phyloP scores from a whole-genome alignment of 2,329 filamentous ascomycete genomes.

The Cordyceps fumosorosea region DNA sequence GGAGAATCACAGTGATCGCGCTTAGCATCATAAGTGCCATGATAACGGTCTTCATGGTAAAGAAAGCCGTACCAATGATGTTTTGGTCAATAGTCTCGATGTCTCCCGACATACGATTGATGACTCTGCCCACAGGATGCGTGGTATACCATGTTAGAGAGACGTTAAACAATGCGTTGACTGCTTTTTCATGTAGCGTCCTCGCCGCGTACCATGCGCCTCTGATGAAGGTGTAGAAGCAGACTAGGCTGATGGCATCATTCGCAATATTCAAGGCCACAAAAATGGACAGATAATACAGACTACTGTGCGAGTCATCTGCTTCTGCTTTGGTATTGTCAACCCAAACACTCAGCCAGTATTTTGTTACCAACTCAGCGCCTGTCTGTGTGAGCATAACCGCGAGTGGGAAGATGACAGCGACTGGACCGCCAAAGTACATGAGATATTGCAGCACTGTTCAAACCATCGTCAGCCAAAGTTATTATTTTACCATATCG shows the following conservation, averaged over 20 bases:
- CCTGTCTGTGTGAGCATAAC: slow-evolving; percentile 34
- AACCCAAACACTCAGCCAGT: slow-evolving; percentile 49
- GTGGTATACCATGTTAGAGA: slow-evolving; percentile 52
- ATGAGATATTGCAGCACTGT: slow-evolving; percentile 43
- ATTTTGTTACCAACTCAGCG: slow-evolving; percentile 33
- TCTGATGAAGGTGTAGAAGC: slow-evolving; percentile 40
- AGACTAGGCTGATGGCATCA: slow-evolving; percentile 34
- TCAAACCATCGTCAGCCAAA: neutral
- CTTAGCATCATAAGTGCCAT: slow-evolving; percentile 39
- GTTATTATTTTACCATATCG: slow-evolving; percentile 14
- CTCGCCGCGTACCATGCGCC: slow-evolving; percentile 50
- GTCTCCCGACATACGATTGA: slow-evolving; percentile 51
- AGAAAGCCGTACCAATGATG: slow-evolving; percentile 38
- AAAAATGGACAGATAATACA: slow-evolving; percentile 49
- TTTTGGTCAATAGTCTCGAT: slow-evolving; percentile 47
- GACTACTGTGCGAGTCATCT: slow-evolving; percentile 24
- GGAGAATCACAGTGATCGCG: slow-evolving; percentile 44
- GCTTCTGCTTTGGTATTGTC: slow-evolving; percentile 40
- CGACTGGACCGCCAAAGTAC: slow-evolving; percentile 41
- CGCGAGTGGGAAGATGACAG: slow-evolving; percentile 32
- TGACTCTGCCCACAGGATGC: slow-evolving; percentile 44
- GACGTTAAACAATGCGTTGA: slow-evolving; percentile 44
- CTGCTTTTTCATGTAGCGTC: slow-evolving; percentile 44
- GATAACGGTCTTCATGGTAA: slow-evolving; percentile 34
- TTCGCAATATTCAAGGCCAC: slow-evolving; percentile 39